Percentiles rank a stretch among this genome's conserved stretches.
These are phyloP conservation scores for Farysia itapuensis DNA, from an alignment of 1,284 basidiomycete species.

Conservation along the genomic window DNA sequence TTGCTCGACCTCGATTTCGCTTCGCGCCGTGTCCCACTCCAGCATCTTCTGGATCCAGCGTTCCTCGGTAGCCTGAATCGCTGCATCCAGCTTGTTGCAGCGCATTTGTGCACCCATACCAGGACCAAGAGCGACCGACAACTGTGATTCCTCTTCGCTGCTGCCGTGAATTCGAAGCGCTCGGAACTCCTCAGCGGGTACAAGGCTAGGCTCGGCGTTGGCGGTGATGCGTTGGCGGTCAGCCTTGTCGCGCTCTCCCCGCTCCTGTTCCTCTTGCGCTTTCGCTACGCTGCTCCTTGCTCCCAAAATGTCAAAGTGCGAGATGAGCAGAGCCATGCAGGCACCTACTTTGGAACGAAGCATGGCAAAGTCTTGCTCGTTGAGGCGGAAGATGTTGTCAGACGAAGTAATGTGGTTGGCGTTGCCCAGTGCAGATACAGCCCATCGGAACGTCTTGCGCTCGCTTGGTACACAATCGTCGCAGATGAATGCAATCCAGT, in stretches of 20 bases:
- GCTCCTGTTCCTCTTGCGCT: constrained; percentile 53
- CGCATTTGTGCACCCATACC: constrained; percentile 36
- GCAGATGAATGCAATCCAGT: constrained; percentile 96
- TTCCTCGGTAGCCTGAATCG: constrained; percentile 48
- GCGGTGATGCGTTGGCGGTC: constrained; percentile 33
- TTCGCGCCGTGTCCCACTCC: constrained; percentile 51
- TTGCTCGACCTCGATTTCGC: constrained; percentile 48
- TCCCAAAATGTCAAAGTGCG: constrained; percentile 86
- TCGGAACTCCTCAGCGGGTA: constrained; percentile 28
- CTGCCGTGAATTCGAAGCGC: constrained; percentile 12
- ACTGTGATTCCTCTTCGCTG: constrained; percentile 63
- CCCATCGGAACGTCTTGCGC: constrained; percentile 96
- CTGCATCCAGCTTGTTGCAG: constrained; percentile 42
- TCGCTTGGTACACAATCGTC: constrained; percentile 97
- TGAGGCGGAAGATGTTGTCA: constrained; percentile 85
- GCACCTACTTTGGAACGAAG: constrained; percentile 88
- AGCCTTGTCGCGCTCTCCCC: constrained; percentile 46
- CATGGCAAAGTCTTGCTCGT: constrained; percentile 75
- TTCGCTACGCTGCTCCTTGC: constrained; percentile 55
- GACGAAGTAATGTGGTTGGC: constrained; percentile 80
- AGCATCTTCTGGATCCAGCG: constrained; percentile 45
- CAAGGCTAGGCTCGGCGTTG: constrained; percentile 14
- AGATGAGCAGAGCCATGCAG: constrained; percentile 93
- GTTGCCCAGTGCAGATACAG: constrained; percentile 93
- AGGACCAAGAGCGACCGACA: constrained; percentile 65